phyloP scores from a whole-genome alignment of 768 basidiomycete species.

The Xerocomellus intermedius region DNA sequence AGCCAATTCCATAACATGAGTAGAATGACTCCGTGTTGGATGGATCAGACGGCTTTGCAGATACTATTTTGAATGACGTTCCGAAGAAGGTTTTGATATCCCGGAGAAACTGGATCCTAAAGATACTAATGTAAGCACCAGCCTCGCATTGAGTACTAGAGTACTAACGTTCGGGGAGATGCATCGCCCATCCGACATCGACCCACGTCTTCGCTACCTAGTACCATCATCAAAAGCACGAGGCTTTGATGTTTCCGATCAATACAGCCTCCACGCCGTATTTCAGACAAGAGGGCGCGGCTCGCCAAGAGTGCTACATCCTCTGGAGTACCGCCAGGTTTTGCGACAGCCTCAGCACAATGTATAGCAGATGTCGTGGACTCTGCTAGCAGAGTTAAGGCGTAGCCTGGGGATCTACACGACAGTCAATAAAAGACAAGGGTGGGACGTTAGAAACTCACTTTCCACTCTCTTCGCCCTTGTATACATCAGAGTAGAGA shows the following conservation, averaged over 20 bases:
- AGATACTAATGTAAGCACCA: conserved; percentile 4
- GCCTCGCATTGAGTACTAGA: background rate
- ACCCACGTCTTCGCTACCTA: conserved; percentile 98
- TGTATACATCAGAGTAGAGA: conserved; percentile 97
- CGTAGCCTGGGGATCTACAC: conserved; percentile 91
- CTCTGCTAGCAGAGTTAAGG: conserved; percentile 84
- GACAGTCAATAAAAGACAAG: background rate
- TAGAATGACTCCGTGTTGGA: conserved; percentile 65
- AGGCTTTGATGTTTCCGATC: conserved; percentile 87
- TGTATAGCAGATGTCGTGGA: conserved; percentile 89
- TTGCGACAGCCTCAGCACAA: conserved; percentile 82
- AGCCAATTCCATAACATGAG: conserved; percentile 91
- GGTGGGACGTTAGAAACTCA: conserved; percentile 39
- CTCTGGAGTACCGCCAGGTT: conserved; percentile 85
- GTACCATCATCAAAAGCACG: conserved; percentile 84
- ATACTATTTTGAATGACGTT: conserved; percentile 87
- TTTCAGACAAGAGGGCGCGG: conserved; percentile 73
- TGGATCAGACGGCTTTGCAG: conserved; percentile 52
- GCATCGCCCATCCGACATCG: conserved; percentile 84
- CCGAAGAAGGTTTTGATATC: conserved; percentile 84
- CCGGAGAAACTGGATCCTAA: conserved; percentile 86
- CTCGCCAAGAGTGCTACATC: conserved; percentile 86
- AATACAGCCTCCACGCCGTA: conserved; percentile 82
- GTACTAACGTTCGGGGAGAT: conserved; percentile 73
- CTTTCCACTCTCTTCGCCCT: conserved; percentile 97